Evolutionary conservation across 2,329 filamentous ascomycete species (phyloP).

Genomic region (Knufia fluminis): DNA sequence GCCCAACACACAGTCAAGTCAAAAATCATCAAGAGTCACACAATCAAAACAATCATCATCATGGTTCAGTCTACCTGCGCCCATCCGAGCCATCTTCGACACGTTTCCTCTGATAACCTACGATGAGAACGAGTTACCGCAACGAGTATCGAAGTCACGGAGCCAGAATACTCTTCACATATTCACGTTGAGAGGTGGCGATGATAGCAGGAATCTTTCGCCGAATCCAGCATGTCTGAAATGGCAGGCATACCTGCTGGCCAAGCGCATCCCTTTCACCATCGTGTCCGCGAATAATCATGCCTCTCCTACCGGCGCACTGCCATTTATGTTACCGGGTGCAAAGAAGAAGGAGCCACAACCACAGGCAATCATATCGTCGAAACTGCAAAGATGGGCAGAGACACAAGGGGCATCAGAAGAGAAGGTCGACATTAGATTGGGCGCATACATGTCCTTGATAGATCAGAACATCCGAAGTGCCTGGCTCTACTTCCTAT

Average conservation of each 20-base stretch:
- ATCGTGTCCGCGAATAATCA: slow-evolving; percentile 76
- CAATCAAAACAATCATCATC: slow-evolving; percentile 13
- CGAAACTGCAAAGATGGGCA: slow-evolving; percentile 61
- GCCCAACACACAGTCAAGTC: neutral
- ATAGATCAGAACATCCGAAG: slow-evolving; percentile 68
- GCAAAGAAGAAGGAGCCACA: slow-evolving; percentile 15
- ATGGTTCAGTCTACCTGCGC: slow-evolving; percentile 48
- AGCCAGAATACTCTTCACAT: slow-evolving; percentile 59
- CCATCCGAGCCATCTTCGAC: slow-evolving; percentile 76
- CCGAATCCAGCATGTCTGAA: slow-evolving; percentile 91
- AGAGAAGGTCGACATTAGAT: slow-evolving; percentile 46
- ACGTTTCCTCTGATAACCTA: slow-evolving; percentile 71
- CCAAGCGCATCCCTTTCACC: slow-evolving; percentile 59
- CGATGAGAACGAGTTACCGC: slow-evolving; percentile 63
- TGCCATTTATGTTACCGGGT: slow-evolving; percentile 72
- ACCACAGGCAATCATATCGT: slow-evolving; percentile 50
- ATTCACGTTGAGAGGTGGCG: slow-evolving; percentile 51
- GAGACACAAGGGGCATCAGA: slow-evolving; percentile 30
- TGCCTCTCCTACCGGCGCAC: slow-evolving; percentile 76
- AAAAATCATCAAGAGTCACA: neutral
- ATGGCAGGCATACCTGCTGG: slow-evolving; percentile 89
- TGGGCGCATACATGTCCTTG: slow-evolving; percentile 70
- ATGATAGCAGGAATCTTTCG: slow-evolving; percentile 44
- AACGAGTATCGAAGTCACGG: slow-evolving; percentile 43
- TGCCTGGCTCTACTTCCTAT: slow-evolving; percentile 81